Conservation (phyloP, 202 grass and related monocot species). For the Tripidium arundinaceum region DNA sequence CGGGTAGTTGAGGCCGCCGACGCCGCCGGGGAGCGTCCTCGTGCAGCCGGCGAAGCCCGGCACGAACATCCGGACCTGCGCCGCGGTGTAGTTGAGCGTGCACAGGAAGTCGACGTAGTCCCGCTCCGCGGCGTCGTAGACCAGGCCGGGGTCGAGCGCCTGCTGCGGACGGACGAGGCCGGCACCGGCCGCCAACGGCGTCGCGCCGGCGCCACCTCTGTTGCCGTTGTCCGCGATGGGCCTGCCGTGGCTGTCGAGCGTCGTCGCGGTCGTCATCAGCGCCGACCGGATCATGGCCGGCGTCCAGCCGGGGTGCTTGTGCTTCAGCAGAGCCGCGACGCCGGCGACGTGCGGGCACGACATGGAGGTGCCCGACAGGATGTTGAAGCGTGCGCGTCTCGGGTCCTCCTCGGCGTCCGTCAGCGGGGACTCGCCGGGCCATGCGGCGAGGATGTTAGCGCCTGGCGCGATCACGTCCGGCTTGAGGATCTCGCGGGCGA, state of each 20-base stretch:
- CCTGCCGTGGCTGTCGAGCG: too few relatives aligned
- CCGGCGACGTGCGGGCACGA: conserved; percentile 56
- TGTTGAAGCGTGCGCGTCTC: conserved; percentile 40
- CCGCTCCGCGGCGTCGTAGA: conserved; percentile 36
- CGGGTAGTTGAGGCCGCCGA: conserved; percentile 47
- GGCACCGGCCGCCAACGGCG: conserved; percentile 3
- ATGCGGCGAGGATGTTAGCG: conserved; percentile 43
- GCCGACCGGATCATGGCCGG: too few relatives aligned
- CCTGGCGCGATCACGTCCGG: conserved; percentile 42
- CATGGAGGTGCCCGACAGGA: conserved; percentile 81
- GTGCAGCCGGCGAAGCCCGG: not conserved
- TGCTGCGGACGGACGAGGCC: conserved; percentile 27
- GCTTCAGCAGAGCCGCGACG: too few relatives aligned
- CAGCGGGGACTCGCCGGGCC: not conserved
- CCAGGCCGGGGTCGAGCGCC: conserved; percentile 41
- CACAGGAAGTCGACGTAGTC: conserved; percentile 50
- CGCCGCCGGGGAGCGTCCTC: conserved; percentile 3
- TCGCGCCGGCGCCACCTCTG: too few relatives aligned
- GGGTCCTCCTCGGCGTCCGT: not conserved
- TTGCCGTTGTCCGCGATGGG: too few relatives aligned
- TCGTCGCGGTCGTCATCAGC: too few relatives aligned
- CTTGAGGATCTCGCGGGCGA: conserved; percentile 35
- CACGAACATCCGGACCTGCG: conserved; percentile 29
- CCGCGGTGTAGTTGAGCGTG: conserved; percentile 42
- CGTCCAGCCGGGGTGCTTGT: too few relatives aligned